Base-by-base conservation (phyloP, 805 yeast species). In the Candida silvatica region DNA sequence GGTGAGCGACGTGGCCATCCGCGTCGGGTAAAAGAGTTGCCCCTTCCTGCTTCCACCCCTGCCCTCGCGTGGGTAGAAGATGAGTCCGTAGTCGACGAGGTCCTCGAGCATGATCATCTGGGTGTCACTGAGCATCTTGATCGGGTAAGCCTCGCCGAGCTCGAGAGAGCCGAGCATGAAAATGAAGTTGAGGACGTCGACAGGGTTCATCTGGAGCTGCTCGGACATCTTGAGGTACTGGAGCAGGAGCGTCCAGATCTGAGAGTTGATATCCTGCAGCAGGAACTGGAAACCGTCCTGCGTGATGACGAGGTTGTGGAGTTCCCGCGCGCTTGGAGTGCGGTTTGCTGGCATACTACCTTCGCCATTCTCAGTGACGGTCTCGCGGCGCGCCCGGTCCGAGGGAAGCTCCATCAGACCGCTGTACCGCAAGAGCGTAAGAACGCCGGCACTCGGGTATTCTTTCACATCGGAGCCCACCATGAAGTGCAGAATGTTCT, bases 131-230 rank as follows among this genome's bases (percentile, higher is more conserved):
- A 92, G 58, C 32, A 79, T 75, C 3, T 74, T 61, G 2, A 80
- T 69, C 0, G 86, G 73, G 51, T 92, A 90, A 22, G 86, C 87
- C 44, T 80, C 78, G 2, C 98, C 97, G 18, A 90, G 63, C 51
- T 92, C 97, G 35, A 92, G 64, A 2, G 96, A 83, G 5, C 97
- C 97, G 29, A 92, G 64, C 75, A 90, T 80, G 61, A 92, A 92
- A 9, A 92, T 80, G 56, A 92, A 92, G 56, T 90, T 88, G 31
- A 92, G 66, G 25, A 92, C 95, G 50, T 92, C 98, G 15, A 92
- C 97, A 0, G 95, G 87, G 58, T 92, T 95, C 95, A 88, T 85
- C 49, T 83, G 75, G 34, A 85, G 66, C 19, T 77, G 77, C 49
- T 84, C 90, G 2, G 97, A 74, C 68, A 85, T 71, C 52, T 83